These are phyloP conservation scores for Orbilia oligospora DNA, from an alignment of 2,329 filamentous ascomycete species.

Conservation along the genomic window DNA sequence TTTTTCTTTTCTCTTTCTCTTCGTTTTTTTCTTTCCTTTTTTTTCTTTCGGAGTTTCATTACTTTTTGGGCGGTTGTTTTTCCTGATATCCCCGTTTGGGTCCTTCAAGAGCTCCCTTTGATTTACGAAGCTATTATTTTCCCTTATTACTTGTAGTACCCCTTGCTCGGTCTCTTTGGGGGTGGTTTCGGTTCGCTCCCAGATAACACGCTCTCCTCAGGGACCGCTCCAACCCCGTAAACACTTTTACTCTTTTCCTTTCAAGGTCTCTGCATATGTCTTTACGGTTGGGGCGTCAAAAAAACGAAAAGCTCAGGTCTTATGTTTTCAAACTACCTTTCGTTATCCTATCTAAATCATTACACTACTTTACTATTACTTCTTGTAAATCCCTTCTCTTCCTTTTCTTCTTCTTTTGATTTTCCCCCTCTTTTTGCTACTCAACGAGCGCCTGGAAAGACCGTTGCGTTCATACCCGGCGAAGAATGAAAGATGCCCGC, in stretches of 20 bases:
- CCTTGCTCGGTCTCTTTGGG: neutral
- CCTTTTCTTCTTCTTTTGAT: slow-evolving; percentile 9
- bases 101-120: slow-evolving; percentile 19
- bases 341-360: slow-evolving; percentile 13
- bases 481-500: slow-evolving; percentile 18
- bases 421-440: slow-evolving; percentile 10
- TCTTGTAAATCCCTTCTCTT: slow-evolving; percentile 31
- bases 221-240: slow-evolving; percentile 6
- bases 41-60: slow-evolving; percentile 14
- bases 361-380: slow-evolving; percentile 27
- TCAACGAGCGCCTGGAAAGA: slow-evolving; percentile 12
- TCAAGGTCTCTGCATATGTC: slow-evolving; percentile 47
- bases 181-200: neutral
- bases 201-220: neutral
- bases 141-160: slow-evolving; percentile 24
- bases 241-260: slow-evolving; percentile 24
- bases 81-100: slow-evolving; percentile 53
- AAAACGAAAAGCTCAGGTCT: slow-evolving; percentile 56
- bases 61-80: slow-evolving; percentile 49
- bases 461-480: neutral
- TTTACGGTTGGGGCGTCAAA: slow-evolving; percentile 61
- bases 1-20: slow-evolving; percentile 17
- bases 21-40: slow-evolving; percentile 9
- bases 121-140: slow-evolving; percentile 15
- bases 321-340: slow-evolving; percentile 31